These are phyloP conservation scores for Solanum paucissectum DNA, from an alignment of 257 asterid genomes.

Conservation along the genomic window DNA sequence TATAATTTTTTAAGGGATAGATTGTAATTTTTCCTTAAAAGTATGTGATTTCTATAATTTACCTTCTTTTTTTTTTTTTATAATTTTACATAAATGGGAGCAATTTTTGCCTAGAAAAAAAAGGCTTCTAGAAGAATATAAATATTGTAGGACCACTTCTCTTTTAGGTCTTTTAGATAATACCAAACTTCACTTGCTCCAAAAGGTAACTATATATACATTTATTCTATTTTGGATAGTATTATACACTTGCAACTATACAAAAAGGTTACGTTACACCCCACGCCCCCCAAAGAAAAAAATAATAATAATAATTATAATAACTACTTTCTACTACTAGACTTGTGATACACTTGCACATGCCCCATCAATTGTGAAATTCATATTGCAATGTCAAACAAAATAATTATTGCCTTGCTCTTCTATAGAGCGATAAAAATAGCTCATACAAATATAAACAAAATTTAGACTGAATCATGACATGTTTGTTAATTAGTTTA, in stretches of 20 bases:
- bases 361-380: not conserved
- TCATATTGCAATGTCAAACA: not conserved
- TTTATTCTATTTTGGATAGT: not conserved
- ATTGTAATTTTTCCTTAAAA: no score
- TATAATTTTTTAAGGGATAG: no score
- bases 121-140: not conserved
- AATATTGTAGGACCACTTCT: not conserved
- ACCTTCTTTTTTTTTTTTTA: no score
- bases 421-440: not conserved
- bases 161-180: not conserved
- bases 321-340: not conserved
- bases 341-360: not conserved
- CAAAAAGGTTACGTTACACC: not conserved
- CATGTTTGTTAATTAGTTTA: not conserved
- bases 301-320: not conserved
- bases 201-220: not conserved
- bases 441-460: not conserved
- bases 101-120: not conserved
- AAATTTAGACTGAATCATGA: not conserved
- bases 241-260: not conserved
- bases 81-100: not conserved
- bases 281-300: not conserved
- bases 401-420: not conserved
- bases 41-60: no score
- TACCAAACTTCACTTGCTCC: not conserved